phyloP scores from a whole-genome alignment of 2,329 filamentous ascomycete species.

The Botryotinia narcissicola region DNA sequence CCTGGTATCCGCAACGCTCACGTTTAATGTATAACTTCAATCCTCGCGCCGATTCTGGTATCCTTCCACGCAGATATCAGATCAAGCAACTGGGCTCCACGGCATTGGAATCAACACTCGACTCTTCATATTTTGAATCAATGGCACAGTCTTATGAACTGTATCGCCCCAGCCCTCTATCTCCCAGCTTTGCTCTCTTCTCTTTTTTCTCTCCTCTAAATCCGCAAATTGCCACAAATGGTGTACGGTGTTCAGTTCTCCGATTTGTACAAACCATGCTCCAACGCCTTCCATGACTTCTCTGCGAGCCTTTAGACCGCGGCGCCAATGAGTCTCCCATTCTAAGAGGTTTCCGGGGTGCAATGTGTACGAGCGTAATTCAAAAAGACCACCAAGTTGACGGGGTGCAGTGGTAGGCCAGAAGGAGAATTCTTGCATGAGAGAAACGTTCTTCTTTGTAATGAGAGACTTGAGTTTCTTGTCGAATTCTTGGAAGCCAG shows the following conservation, averaged over 20 bases:
- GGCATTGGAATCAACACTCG: constrained; percentile 90
- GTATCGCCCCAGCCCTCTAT: constrained; percentile 95
- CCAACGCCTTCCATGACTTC: constrained; percentile 99
- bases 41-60: background rate
- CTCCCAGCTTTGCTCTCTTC: constrained; percentile 92
- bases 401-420: constrained; percentile 95
- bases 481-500: constrained; percentile 82
- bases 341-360: constrained; percentile 94
- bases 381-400: constrained; percentile 86
- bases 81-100: constrained; percentile 80
- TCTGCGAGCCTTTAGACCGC: constrained; percentile 82
- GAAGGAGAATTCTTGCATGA: constrained; percentile 99
- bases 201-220: constrained; percentile 84
- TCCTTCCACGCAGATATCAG: background rate
- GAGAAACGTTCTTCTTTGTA: constrained; percentile 76
- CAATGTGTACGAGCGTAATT: constrained; percentile 93
- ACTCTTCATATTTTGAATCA: constrained; percentile 97
- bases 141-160: constrained; percentile 95
- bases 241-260: constrained; percentile 95
- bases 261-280: constrained; percentile 98
- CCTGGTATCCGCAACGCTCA: constrained; percentile 10
- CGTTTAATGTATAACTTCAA: background rate
- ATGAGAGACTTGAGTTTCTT: constrained; percentile 82
- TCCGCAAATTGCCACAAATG: constrained; percentile 99
- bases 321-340: constrained; percentile 98